Evolutionary conservation across 1,284 basidiomycete genomes (phyloP).

Genomic region (Rhodotorula glutinis): DNA sequence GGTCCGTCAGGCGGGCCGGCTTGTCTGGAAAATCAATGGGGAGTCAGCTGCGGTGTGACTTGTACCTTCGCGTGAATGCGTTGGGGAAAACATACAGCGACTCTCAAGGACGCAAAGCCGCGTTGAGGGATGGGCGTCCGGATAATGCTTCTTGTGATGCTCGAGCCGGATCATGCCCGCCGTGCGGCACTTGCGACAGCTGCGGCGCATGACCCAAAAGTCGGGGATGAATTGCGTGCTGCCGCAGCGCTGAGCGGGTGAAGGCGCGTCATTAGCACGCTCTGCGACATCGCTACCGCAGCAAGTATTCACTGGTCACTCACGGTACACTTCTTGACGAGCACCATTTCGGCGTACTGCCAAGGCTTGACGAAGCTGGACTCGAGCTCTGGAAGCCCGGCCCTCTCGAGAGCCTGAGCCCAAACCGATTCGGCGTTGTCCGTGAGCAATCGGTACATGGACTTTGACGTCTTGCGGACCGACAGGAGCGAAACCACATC

Average conservation of each 20-base stretch:
- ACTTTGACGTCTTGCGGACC: background rate
- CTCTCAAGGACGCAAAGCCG: background rate
- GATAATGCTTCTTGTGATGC: background rate
- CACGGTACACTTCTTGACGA: background rate
- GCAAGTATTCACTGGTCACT: no score
- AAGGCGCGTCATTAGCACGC: no score
- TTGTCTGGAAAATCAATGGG: background rate
- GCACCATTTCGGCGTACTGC: background rate
- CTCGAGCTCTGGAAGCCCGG: background rate
- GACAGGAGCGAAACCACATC: background rate
- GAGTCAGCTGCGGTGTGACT: background rate
- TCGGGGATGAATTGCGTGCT: background rate
- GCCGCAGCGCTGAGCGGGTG: background rate
- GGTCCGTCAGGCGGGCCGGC: background rate
- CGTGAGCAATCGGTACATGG: background rate
- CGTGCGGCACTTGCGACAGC: background rate
- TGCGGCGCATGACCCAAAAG: background rate
- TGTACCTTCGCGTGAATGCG: background rate
- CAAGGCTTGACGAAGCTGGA: background rate
- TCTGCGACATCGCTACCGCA: no score
- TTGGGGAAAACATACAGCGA: background rate
- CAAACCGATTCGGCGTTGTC: background rate
- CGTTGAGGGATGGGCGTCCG: background rate
- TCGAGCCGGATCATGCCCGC: background rate
- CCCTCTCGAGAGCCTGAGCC: background rate